Conservation (phyloP, 176 grass and related monocot genomes). For the Ampelocalamus luodianensis region DNA sequence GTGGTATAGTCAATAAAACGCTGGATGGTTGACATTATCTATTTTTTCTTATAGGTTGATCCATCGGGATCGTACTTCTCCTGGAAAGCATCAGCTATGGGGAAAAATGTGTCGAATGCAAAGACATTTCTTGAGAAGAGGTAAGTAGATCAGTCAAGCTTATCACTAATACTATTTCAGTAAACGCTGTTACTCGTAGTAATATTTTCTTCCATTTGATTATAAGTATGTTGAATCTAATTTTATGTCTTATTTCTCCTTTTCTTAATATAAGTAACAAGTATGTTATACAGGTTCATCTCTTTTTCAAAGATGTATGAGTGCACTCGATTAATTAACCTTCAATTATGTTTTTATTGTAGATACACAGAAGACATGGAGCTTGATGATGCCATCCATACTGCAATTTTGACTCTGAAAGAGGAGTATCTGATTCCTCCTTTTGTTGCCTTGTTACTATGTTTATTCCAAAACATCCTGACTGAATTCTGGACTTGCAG, state of each 20-base stretch:
- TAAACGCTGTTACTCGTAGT: not conserved
- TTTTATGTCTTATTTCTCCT: slow-evolving; percentile 13
- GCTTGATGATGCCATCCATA: slow-evolving; percentile 82
- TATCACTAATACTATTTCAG: not conserved
- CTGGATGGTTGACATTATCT: not conserved
- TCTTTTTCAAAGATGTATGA: not conserved
- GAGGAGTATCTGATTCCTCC: slow-evolving; percentile 59
- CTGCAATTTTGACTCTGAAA: slow-evolving; percentile 84
- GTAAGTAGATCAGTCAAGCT: not conserved
- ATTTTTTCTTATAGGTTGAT: slow-evolving; percentile 57
- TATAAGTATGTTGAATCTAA: not conserved
- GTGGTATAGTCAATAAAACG: not conserved
- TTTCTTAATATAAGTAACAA: not conserved
- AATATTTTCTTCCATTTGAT: not conserved
- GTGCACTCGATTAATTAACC: not conserved
- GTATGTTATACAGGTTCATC: not conserved
- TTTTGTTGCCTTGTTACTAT: not conserved
- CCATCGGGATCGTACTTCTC: slow-evolving; percentile 86
- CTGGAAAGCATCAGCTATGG: slow-evolving; percentile 90
- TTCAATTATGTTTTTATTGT: slow-evolving; percentile 20
- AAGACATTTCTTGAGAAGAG: slow-evolving; percentile 76
- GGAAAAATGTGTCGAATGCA: slow-evolving; percentile 70
- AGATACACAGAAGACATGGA: slow-evolving; percentile 90
- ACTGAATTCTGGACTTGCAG: slow-evolving; percentile 42
- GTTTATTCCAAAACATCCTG: not conserved